Base-by-base conservation (phyloP, 495 filamentous ascomycete genomes). In the Xylaria sp. region DNA sequence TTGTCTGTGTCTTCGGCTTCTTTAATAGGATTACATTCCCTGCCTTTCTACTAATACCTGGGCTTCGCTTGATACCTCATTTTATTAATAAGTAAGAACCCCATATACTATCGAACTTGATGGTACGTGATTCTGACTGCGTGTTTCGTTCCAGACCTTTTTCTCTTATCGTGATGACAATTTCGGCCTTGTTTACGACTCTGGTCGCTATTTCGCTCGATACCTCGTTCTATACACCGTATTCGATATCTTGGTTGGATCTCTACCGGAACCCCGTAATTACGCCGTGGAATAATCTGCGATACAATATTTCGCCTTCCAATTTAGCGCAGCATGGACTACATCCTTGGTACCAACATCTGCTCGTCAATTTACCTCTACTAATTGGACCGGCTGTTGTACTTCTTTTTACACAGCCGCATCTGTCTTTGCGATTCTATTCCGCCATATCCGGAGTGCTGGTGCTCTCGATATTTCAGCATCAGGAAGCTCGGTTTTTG, bases 11-110 rank as follows among this genome's bases (percentile, higher is more conserved):
- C 44, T 91, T 94, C 58, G 95, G 96, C 48, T 84, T 93, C 68
- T 99, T 98, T 82, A 99, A 97, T 79, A 89, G 96, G 48, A 97
- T 98, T 78, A 99, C 96, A 5, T 98, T 98, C 77, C 96, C 95
- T 65, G 95, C 95, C 17, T 99, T 95, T 71, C 79, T 98, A 62
- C 72, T 97, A 33, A 83, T 97, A 68, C 94, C 97, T 24, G 90
- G 89, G 14, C 83, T 97, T 73, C 89, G 90, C 75, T 86, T 98
- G 62, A 79, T 97, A 73, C 93, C 93, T 41, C 92, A 97, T 86
- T 95, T 97, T 77, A 78, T 86, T 80, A 89, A 89, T 79, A 94
- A 90, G 94, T 96, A 80, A 75, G 89, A 82, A 8, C 21, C 21
- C 37, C 15, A 9, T 8, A 37, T 3, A 17, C 17, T 9, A 46